A percentile compares a stretch with the other conserved stretches of the same genome.
These are phyloP conservation scores for Aspergillus alliaceus DNA, from an alignment of 2,329 filamentous ascomycete genomes.

Conservation along the genomic window DNA sequence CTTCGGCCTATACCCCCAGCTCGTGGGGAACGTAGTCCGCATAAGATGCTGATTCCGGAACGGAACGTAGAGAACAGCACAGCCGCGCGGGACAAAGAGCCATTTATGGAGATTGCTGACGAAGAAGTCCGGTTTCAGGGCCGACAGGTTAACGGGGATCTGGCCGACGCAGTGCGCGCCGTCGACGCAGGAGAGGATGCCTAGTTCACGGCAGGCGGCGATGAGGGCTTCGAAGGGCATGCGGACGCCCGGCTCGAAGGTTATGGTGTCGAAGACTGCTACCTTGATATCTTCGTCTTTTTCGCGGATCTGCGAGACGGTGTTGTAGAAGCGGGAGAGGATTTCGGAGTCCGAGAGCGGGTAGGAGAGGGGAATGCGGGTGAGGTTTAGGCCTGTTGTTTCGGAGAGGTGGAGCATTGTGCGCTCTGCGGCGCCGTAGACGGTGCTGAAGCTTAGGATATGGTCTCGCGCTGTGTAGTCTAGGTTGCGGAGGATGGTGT, in stretches of 20 bases:
- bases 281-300: slow-evolving; percentile 41
- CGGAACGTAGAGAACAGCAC: slow-evolving; percentile 75
- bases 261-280: slow-evolving; percentile 73
- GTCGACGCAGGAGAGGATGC: slow-evolving; percentile 70
- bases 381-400: slow-evolving; percentile 43
- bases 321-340: slow-evolving; percentile 36
- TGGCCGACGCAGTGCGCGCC: slow-evolving; percentile 79
- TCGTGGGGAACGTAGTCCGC: slow-evolving; percentile 70
- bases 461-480: slow-evolving; percentile 63
- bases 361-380: slow-evolving; percentile 57
- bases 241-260: slow-evolving; percentile 69
- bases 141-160: slow-evolving; percentile 63
- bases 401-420: slow-evolving; percentile 69
- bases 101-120: slow-evolving; percentile 83
- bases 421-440: slow-evolving; percentile 73
- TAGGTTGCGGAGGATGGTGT: slow-evolving; percentile 73
- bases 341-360: slow-evolving; percentile 68
- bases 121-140: slow-evolving; percentile 76
- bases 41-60: slow-evolving; percentile 70
- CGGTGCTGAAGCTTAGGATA: slow-evolving; percentile 62
- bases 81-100: slow-evolving; percentile 73
- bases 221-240: slow-evolving; percentile 71
- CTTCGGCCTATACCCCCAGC: slow-evolving; percentile 66
- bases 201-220: slow-evolving; percentile 60
- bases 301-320: slow-evolving; percentile 7